Evolutionary conservation across 371 early-diverging fungal genomes (phyloP).

Genomic region (Zopfochytrium polystomum): DNA sequence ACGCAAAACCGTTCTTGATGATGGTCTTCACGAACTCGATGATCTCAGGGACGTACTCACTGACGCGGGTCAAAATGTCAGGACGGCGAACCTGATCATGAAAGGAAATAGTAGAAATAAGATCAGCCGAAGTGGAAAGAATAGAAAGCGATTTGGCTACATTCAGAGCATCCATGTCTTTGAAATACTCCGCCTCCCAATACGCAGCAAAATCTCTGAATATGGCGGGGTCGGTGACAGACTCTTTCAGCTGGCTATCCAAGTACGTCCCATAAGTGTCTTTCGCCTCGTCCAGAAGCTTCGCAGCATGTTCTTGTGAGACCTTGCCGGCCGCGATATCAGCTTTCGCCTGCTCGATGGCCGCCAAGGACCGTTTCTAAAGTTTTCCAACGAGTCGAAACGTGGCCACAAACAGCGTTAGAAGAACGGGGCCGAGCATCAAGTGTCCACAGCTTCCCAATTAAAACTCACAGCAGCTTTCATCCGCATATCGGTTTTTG

Average conservation of each 20-base stretch:
- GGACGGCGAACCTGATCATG: slow-evolving; percentile 69
- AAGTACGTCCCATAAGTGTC: slow-evolving; percentile 35
- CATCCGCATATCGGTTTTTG: slow-evolving; percentile 76
- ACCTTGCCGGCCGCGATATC: slow-evolving; percentile 9
- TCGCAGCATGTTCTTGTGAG: slow-evolving; percentile 21
- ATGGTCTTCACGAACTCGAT: slow-evolving; percentile 87
- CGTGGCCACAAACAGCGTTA: neutral
- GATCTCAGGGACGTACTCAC: slow-evolving; percentile 97
- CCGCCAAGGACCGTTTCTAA: no score
- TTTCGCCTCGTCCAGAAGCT: slow-evolving; percentile 28
- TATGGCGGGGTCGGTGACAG: slow-evolving; percentile 80
- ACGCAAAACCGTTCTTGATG: slow-evolving; percentile 90
- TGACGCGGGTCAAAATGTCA: slow-evolving; percentile 95
- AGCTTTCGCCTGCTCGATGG: slow-evolving; percentile 51
- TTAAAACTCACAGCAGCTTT: slow-evolving; percentile 50
- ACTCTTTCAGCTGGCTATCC: slow-evolving; percentile 36
- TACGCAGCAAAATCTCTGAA: slow-evolving; percentile 89
- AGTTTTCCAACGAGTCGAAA: slow-evolving; percentile 2
- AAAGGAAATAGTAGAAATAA: slow-evolving; percentile 5
- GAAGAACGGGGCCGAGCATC: slow-evolving; percentile 4
- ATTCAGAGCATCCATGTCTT: slow-evolving; percentile 93
- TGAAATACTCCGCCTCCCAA: slow-evolving; percentile 96
- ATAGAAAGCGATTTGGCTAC: slow-evolving; percentile 50
- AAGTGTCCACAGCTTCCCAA: slow-evolving; percentile 11
- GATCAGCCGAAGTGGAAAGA: neutral